Base-by-base conservation (phyloP, 306 rosid genomes). In the Cucurbita argyrosperma region DNA sequence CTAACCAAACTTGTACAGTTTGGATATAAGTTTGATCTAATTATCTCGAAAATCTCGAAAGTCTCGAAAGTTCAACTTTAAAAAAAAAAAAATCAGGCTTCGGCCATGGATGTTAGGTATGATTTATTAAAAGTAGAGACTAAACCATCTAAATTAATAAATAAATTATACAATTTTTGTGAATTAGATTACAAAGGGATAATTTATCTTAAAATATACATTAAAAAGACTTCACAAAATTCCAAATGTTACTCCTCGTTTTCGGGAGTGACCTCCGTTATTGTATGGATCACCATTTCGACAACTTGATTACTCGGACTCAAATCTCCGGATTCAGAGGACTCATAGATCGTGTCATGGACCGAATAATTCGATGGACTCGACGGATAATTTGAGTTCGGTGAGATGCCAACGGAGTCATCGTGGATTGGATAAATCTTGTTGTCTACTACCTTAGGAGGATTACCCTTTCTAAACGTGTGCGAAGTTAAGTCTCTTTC, bases 381-480 rank as follows among this genome's bases (percentile, higher is more conserved):
- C 4, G 56, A 43, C 2, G 49, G 53, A 38, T 18, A 65, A 11
- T 42, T 65, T 0, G 53, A 16, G 16, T 50, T 1, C 13, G 80
- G 84, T 2, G 84, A 76, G 23, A 77, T 45, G 63, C 74, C 82
- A 15, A 49, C 23, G 10, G 77, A 49, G 7, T 30, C n/a, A 13
- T 51, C 54, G 18, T 71, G 71, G 0, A 60, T 26, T 1, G 12
- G 74, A 38, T n/a, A 74, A 45, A 18, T 55, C 55, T 18, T 62
- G 43, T 19, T 12, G 11, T 39, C 74, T 18, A 8, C 26, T 12
- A 4, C 26, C 8, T 8, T 38, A 76, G 4, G 12, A 52, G 6
- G 19, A 70, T 13, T 65, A 39, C 65, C 64, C 77, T 75, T 84
- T 60, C 26, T 85, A 61, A 84, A 85, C 14, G 92, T 79, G 76